Conservation (phyloP, 306 rosid species). For the Urtica urens region DNA sequence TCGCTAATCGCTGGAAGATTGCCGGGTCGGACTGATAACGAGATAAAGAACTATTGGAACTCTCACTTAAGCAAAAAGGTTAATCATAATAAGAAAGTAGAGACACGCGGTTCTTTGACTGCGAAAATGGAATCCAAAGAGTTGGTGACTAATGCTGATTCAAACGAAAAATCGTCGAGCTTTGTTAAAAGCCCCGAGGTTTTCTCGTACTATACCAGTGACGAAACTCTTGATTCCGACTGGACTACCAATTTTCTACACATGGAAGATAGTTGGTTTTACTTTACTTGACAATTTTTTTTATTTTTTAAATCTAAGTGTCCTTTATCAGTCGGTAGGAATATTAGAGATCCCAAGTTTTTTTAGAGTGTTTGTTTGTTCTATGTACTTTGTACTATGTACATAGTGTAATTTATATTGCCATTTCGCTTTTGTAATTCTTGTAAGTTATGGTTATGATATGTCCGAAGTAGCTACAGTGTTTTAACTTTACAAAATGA, state of each 20-base stretch:
- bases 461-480: no score
- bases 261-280: slow-evolving; percentile 30
- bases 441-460: no score
- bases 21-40: slow-evolving; percentile 35
- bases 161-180: slow-evolving; percentile 1
- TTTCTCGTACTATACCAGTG: slow-evolving; percentile 1
- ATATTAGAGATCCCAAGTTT: background rate
- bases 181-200: slow-evolving; percentile 1
- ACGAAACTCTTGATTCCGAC: slow-evolving; percentile 18
- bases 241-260: slow-evolving; percentile 32
- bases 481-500: no score
- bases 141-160: background rate
- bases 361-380: background rate
- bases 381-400: background rate
- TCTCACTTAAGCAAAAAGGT: slow-evolving; percentile 36
- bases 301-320: background rate
- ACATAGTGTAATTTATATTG: background rate
- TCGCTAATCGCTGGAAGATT: slow-evolving; percentile 33
- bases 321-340: background rate
- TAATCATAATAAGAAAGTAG: slow-evolving; percentile 14
- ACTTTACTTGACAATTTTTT: slow-evolving; percentile 9
- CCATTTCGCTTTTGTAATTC: background rate
- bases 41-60: slow-evolving; percentile 36
- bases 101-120: no score
- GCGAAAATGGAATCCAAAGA: background rate